phyloP scores from a whole-genome alignment of 495 filamentous ascomycete genomes.

The Endocarpon pusillum region DNA sequence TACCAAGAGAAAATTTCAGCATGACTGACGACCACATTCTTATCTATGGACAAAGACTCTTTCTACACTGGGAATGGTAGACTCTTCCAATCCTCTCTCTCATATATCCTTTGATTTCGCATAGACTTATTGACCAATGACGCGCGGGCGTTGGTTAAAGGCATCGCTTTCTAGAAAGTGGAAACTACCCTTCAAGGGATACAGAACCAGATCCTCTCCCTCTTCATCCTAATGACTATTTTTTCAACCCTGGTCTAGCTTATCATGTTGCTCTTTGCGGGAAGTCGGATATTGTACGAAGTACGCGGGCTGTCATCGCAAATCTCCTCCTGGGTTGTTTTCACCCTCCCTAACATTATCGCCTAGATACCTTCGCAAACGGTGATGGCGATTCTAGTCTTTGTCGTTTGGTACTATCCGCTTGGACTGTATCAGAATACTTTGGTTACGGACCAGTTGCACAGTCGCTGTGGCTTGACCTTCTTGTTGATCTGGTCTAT shows the following conservation, averaged over 20 bases:
- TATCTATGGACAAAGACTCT: constrained; percentile 39
- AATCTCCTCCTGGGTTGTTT: constrained; percentile 53
- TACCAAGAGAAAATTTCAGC: constrained; percentile 28
- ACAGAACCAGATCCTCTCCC: constrained; percentile 36
- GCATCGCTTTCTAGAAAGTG: constrained; percentile 37
- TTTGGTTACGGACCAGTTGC: constrained; percentile 24
- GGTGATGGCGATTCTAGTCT: constrained; percentile 43
- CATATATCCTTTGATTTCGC: constrained; percentile 21
- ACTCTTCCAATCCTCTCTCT: constrained; percentile 27
- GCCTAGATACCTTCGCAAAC: constrained; percentile 50
- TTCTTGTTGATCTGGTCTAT: constrained; percentile 38
- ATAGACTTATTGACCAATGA: no score
- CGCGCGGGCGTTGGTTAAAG: no score
- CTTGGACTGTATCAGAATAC: constrained; percentile 19
- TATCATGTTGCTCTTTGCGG: constrained; percentile 7
- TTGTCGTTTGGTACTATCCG: constrained; percentile 48
- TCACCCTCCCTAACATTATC: constrained; percentile 51
- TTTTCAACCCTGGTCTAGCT: constrained; percentile 36
- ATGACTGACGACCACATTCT: constrained; percentile 42
- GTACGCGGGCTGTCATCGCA: constrained; percentile 55
- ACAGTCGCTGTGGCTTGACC: constrained; percentile 40
- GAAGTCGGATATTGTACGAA: constrained; percentile 53
- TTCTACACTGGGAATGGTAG: constrained; percentile 12
- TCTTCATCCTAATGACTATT: constrained; percentile 44
- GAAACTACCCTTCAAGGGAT: constrained; percentile 29